Conservation (phyloP, 1,139 yeast genomes). For the Entelexis sorbosivorans region DNA sequence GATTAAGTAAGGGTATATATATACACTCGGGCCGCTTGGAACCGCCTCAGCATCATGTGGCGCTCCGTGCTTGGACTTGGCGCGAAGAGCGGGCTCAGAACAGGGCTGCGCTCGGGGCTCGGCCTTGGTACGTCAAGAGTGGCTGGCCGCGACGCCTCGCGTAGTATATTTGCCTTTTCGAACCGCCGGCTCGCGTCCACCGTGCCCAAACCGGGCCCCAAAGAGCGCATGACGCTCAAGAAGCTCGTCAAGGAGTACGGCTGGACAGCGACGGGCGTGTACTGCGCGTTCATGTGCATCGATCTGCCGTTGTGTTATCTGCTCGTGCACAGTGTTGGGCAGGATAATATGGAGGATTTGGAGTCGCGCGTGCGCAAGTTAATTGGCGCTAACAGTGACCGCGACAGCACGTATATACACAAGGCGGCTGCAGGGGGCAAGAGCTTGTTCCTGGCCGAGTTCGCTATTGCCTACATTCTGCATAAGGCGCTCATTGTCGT, state of each 20-base stretch:
- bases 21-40: background rate
- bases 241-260: conserved; percentile 79
- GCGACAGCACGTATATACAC: conserved; percentile 26
- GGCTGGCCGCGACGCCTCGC: background rate
- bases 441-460: conserved; percentile 51
- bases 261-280: conserved; percentile 79
- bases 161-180: background rate
- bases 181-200: conserved; percentile 2
- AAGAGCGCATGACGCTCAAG: conserved; percentile 40
- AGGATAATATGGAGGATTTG: conserved; percentile 58
- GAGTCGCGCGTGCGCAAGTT: conserved; percentile 50
- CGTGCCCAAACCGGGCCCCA: background rate
- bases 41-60: background rate
- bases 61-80: conserved; percentile 3
- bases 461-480: conserved; percentile 82
- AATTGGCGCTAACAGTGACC: conserved; percentile 26
- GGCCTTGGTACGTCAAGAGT: background rate
- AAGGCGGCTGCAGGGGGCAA: conserved; percentile 25
- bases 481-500: conserved; percentile 74
- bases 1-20: background rate
- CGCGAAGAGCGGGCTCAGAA: background rate
- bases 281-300: conserved; percentile 53
- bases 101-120: background rate
- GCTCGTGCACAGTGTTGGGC: conserved; percentile 76
- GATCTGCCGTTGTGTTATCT: conserved; percentile 79